A percentile compares a stretch with the other conserved stretches of the same genome.
Evolutionary conservation across 192 early-diverging fungal species (phyloP).

Genomic region (Coemansia sp.): DNA sequence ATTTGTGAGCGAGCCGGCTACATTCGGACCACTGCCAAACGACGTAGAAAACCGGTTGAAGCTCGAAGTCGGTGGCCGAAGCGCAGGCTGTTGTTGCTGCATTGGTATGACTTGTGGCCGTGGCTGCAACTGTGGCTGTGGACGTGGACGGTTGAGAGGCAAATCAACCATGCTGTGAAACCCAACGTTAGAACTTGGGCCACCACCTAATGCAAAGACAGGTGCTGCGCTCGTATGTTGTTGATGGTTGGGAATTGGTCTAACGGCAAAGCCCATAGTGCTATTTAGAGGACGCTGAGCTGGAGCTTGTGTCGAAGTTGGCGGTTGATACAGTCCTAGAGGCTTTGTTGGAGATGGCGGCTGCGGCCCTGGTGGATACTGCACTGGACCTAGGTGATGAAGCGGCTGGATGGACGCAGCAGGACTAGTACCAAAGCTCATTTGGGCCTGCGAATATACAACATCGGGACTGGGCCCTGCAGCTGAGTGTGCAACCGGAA

Average conservation of each 20-base stretch:
- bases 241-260: neutral
- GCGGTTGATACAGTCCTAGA: neutral
- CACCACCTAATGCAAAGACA: neutral
- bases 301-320: neutral
- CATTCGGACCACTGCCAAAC: conserved; percentile 14
- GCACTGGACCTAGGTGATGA: neutral
- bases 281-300: neutral
- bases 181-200: conserved; percentile 3
- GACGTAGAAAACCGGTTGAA: conserved; percentile 18
- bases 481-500: neutral
- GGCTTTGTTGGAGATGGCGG: conserved; percentile 3
- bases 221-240: neutral
- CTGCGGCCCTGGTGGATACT: neutral
- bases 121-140: conserved; percentile 14
- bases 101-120: conserved; percentile 9
- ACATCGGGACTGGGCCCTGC: neutral
- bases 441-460: neutral
- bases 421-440: neutral
- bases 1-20: neutral
- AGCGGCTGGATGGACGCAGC: conserved; percentile 1
- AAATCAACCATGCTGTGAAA: neutral
- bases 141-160: conserved; percentile 10
- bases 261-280: neutral
- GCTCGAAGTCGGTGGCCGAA: neutral
- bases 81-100: conserved; percentile 5